phyloP scores from a whole-genome alignment of 768 basidiomycete genomes.

The Amanita subjunquillea region DNA sequence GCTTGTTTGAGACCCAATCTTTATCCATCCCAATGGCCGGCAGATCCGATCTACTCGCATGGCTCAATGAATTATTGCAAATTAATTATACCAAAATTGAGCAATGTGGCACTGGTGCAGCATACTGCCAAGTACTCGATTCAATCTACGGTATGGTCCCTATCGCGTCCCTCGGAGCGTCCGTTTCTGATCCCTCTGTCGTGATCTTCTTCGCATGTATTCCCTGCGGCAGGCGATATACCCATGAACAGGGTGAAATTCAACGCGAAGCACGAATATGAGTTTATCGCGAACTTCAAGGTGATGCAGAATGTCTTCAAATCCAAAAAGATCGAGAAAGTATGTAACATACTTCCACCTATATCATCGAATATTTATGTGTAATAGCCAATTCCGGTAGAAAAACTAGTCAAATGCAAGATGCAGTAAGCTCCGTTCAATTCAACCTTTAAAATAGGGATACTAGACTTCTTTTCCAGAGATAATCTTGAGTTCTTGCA shows the following conservation, averaged over 20 bases:
- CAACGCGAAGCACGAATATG: slow-evolving; percentile 93
- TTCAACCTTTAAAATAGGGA: not conserved
- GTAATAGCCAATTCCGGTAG: slow-evolving; percentile 84
- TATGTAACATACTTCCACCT: slow-evolving; percentile 16
- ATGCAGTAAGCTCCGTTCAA: slow-evolving; percentile 71
- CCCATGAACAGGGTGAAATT: slow-evolving; percentile 93
- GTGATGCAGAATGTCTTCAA: slow-evolving; percentile 91
- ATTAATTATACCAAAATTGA: slow-evolving; percentile 89
- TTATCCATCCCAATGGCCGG: slow-evolving; percentile 37
- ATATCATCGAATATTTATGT: slow-evolving; percentile 1
- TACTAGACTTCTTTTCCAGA: slow-evolving; percentile 24
- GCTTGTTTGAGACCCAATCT: not conserved
- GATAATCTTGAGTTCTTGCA: slow-evolving; percentile 99
- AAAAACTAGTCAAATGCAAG: slow-evolving; percentile 92
- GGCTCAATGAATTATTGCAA: slow-evolving; percentile 92
- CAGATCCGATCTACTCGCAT: slow-evolving; percentile 78
- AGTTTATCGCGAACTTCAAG: slow-evolving; percentile 93
- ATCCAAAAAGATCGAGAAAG: slow-evolving; percentile 90
- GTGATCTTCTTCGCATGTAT: slow-evolving; percentile 6
- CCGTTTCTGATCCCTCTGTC: slow-evolving; percentile 4
- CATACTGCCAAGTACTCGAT: slow-evolving; percentile 93
- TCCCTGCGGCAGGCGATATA: slow-evolving; percentile 53
- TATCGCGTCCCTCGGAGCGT: slow-evolving; percentile 11
- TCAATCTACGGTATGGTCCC: slow-evolving; percentile 67
- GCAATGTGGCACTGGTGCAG: slow-evolving; percentile 84